Base-by-base conservation (phyloP, 83 land plant genomes). In the Diphasiastrum complanatum region DNA sequence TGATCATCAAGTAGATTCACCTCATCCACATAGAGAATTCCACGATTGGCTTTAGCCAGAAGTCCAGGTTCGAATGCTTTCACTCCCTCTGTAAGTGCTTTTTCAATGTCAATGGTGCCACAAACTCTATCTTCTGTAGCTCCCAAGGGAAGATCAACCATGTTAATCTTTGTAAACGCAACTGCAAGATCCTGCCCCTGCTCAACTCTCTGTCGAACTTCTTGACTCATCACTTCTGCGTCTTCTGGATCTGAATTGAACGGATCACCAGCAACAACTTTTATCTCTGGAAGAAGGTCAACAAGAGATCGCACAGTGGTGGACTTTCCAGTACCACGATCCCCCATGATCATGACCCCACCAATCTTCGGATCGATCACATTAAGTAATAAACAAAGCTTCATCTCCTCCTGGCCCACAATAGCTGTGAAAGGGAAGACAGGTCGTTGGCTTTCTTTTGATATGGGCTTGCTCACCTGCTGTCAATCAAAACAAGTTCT, bases 291-390 rank as follows among this genome's bases (percentile, higher is more conserved):
- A 29, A 95, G 83, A 52, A 95, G 67, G 74, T 95, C 99, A 14
- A 95, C 92, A 19, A 95, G 74, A 2, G 99, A 86, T 58, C 99
- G 79, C 29, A 95, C 99, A 1, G 96, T 86, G 23, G 99, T 95
- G 63, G 99, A 95, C 64, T 95, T 95, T 1, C 99, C 99, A 1
- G 99, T 95, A 18, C 99, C 99, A 8, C 99, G 75, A 63, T 95
- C 99, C 50, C 99, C 99, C 99, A 95, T 95, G 61, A 95, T 95
- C 99, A 95, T 95, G 46, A 95, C 99, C 36, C 99, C 99, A 2
- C 99, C 99, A 40, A 95, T 95, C 77, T 95, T 95, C 20, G 96
- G 99, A 49, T 95, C 99, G 70, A 95, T 89, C 10, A 95, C 99
- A 68, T 95, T 95, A 18, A 95, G 65, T 2, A 95, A 68, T 19